These are phyloP conservation scores for Pelargonium cotyledonis DNA, from an alignment of 441 rosid species.

Conservation along the genomic window DNA sequence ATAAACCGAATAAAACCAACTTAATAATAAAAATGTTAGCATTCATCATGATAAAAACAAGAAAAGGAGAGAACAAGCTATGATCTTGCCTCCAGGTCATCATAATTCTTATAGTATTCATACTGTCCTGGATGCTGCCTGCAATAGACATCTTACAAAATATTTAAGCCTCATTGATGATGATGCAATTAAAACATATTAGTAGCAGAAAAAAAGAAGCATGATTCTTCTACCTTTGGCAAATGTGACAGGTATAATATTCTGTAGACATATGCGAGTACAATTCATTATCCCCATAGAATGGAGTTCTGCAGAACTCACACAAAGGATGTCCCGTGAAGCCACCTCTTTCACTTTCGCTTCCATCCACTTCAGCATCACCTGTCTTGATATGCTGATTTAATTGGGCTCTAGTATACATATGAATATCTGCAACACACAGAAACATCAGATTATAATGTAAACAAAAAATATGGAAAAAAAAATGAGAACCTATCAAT, in stretches of 20 bases:
- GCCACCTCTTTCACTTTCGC: slow-evolving; percentile 94
- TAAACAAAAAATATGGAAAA: neutral
- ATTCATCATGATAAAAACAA: too few relatives aligned
- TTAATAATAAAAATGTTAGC: too few relatives aligned
- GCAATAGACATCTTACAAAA: slow-evolving; percentile 26
- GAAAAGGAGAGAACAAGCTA: slow-evolving; percentile 7
- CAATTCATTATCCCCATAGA: slow-evolving; percentile 88
- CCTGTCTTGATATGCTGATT: slow-evolving; percentile 77
- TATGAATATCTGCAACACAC: slow-evolving; percentile 57
- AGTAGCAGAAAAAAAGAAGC: neutral
- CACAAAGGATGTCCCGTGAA: slow-evolving; percentile 90
- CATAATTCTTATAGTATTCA: slow-evolving; percentile 81
- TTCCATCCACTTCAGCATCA: slow-evolving; percentile 90
- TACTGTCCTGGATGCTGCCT: slow-evolving; percentile 86
- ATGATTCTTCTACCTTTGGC: slow-evolving; percentile 56
- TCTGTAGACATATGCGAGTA: slow-evolving; percentile 86
- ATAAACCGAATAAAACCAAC: neutral
- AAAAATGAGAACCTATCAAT: neutral
- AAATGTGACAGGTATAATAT: slow-evolving; percentile 83
- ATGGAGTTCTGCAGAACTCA: slow-evolving; percentile 76
- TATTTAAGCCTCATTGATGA: neutral
- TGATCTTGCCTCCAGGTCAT: slow-evolving; percentile 72
- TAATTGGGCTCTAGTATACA: slow-evolving; percentile 72
- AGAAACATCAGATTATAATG: slow-evolving; percentile 14
- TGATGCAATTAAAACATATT: slow-evolving; percentile 5